These are phyloP conservation scores for Fraxinus platypoda DNA, from an alignment of 305 asterid genomes.

Conservation along the genomic window DNA sequence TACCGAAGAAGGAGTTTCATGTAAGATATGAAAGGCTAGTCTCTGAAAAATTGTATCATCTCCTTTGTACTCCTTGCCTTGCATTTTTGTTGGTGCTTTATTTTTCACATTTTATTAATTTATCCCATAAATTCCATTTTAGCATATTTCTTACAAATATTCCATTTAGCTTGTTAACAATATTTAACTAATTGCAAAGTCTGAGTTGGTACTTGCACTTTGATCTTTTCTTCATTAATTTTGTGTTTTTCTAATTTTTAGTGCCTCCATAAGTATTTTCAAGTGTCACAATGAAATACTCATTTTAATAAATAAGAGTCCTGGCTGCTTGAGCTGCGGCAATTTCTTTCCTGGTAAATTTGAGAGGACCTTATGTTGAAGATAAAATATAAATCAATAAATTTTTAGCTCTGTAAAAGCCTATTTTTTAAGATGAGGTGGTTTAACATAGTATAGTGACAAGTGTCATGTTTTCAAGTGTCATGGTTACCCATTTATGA, in stretches of 20 bases:
- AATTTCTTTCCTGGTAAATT: conserved; percentile 1
- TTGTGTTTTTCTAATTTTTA: neutral
- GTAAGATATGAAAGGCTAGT: conserved; percentile 82
- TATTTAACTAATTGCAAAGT: neutral
- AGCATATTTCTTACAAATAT: conserved; percentile 14
- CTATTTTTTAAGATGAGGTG: neutral
- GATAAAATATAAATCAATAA: neutral
- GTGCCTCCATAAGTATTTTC: neutral
- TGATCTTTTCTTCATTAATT: neutral
- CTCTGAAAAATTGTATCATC: conserved; percentile 32
- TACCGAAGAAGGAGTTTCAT: conserved; percentile 99
- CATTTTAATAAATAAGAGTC: neutral
- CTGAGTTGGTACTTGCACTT: neutral
- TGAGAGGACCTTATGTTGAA: neutral
- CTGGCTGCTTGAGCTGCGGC: neutral
- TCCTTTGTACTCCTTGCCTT: conserved; percentile 17
- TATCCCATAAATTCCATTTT: conserved; percentile 1
- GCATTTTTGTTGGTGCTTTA: conserved; percentile 19
- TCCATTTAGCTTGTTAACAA: neutral
- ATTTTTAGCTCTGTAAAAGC: neutral
- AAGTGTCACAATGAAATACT: neutral
- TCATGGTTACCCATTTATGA: neutral
- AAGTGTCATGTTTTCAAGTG: neutral
- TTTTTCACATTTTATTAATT: neutral
- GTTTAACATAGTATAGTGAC: neutral